Evolutionary conservation across 352 stramenopile species (phyloP).

Genomic region (Phytophthora macrochlamydospora): DNA sequence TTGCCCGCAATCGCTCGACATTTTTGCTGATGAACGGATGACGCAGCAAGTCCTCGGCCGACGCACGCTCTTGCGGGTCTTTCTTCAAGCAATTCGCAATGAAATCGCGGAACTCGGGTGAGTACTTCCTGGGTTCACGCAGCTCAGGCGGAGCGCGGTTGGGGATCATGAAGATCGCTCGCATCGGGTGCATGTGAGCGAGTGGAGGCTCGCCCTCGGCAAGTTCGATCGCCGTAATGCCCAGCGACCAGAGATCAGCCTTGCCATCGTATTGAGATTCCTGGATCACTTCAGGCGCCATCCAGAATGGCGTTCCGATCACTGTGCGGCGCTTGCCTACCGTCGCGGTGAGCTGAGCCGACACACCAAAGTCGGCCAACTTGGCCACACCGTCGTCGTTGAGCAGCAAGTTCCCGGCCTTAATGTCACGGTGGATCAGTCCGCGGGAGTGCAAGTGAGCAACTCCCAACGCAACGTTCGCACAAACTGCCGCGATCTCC

Average conservation of each 20-base stretch:
- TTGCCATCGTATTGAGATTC: constrained; percentile 87
- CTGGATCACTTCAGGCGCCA: constrained; percentile 92
- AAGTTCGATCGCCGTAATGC: constrained; percentile 92
- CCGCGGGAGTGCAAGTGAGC: constrained; percentile 79
- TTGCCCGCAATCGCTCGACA: constrained; percentile 48
- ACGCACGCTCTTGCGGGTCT: constrained; percentile 52
- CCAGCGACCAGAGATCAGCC: constrained; percentile 83
- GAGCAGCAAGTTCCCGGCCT: constrained; percentile 88
- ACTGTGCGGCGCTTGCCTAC: constrained; percentile 92
- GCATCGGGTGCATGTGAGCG: constrained; percentile 89
- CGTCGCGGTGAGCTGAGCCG: constrained; percentile 89
- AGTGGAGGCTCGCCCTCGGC: constrained; percentile 86
- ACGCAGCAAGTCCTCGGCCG: constrained; percentile 49
- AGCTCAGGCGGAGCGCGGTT: constrained; percentile 66
- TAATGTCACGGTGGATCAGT: constrained; percentile 90
- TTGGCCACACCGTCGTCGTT: constrained; percentile 71
- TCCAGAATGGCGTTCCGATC: constrained; percentile 92
- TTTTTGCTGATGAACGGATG: constrained; percentile 74
- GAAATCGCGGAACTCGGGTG: constrained; percentile 62
- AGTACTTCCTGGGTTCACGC: constrained; percentile 44
- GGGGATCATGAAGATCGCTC: constrained; percentile 81
- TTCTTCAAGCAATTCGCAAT: constrained; percentile 71
- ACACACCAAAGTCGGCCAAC: constrained; percentile 91
- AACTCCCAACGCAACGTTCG: constrained; percentile 72
- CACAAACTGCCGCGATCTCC: constrained; percentile 77